Base-by-base conservation (phyloP, 169 alveolate genomes). In the Cryptosporidium xiaoi region DNA sequence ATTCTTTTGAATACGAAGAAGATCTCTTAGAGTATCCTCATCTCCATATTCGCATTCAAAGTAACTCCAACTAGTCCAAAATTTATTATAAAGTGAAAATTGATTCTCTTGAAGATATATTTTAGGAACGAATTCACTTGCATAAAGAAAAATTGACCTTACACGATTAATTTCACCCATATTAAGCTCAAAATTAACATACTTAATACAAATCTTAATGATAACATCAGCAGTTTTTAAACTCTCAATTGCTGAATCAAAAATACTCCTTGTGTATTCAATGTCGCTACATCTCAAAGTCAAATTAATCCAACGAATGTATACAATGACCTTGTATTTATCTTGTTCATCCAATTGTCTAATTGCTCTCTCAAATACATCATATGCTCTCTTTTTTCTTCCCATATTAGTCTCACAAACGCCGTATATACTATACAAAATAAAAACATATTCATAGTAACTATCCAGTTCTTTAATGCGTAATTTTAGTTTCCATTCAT, bases 91-190 rank as follows among this genome's bases (percentile, higher is more conserved):
- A 2, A 46, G 15, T 3, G 40, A 24, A 40, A 62, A 33, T 16
- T 58, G 44, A 3, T 77, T 60, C 16, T 62, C 51, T 60, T 27
- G 12, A n/a, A 69, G 51, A 33, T 69, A 69, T 34, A 69, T 69
- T 58, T 77, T 77, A 12, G 71, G 60, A 46, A 62, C 66, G 46
- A 77, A 77, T 2, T 77, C 87, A 8, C 87, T 66, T 12, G 77
- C 71, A 40, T 56, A 77, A 3, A 77, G 44, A 60, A 77, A 77
- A 58, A 77, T 20, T 3, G 69, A 40, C 18, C 87, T 58, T 18
- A 36, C 87, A 6, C 87, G 65, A 62, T 77, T 62, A 2, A 77
- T 66, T 31, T 77, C 87, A 7, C 87, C 87, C 71, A 62, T 46
- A 44, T 77, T 77, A 29, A 77, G 29, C 55, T 77, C 87, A 58